Conservation (phyloP, 306 rosid species). For the Fragaria vesca region DNA sequence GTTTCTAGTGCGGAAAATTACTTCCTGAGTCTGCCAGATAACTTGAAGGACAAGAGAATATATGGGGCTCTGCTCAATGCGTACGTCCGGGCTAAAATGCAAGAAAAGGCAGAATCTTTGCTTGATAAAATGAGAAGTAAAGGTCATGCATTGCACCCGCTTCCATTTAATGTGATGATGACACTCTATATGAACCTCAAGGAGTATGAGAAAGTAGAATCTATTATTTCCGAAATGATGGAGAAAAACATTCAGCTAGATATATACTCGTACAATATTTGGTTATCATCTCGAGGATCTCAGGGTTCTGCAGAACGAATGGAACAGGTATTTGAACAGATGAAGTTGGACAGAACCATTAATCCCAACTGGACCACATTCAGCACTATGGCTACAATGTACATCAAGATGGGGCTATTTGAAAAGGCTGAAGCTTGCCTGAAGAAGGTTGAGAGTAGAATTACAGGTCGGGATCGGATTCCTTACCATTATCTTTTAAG, state of each 20-base stretch:
- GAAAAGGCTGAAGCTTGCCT: constrained; percentile 85
- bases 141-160: constrained; percentile 59
- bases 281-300: constrained; percentile 84
- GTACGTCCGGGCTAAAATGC: constrained; percentile 53
- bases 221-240: constrained; percentile 69
- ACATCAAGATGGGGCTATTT: constrained; percentile 65
- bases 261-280: constrained; percentile 83
- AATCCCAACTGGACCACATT: constrained; percentile 87
- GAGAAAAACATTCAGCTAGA: constrained; percentile 65
- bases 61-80: constrained; percentile 87
- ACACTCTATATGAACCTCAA: constrained; percentile 81
- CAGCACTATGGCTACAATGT: constrained; percentile 90
- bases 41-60: constrained; percentile 62
- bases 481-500: constrained; percentile 91
- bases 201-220: constrained; percentile 79
- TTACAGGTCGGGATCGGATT: constrained; percentile 73
- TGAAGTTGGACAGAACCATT: constrained; percentile 61
- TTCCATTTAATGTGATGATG: constrained; percentile 96
- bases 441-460: constrained; percentile 69
- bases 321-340: constrained; percentile 80
- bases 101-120: constrained; percentile 76
- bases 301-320: constrained; percentile 68
- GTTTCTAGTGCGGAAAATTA: constrained; percentile 69
- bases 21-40: constrained; percentile 54
- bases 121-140: constrained; percentile 72